Evolutionary conservation across 176 grass and related monocot genomes (phyloP).

Genomic region (Carex parvula): DNA sequence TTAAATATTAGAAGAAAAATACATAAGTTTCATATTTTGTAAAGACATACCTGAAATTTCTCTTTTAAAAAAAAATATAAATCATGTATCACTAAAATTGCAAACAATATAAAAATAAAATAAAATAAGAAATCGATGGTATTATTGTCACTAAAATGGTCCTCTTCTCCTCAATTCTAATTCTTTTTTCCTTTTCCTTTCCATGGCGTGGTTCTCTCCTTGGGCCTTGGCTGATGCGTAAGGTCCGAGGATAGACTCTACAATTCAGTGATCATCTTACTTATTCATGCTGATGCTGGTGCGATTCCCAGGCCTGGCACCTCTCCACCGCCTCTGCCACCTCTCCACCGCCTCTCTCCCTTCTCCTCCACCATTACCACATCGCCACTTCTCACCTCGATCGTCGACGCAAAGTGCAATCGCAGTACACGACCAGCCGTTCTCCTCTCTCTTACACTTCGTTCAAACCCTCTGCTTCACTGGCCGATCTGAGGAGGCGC

Average conservation of each 20-base stretch:
- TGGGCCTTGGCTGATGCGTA: too few relatives aligned
- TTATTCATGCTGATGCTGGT: background rate
- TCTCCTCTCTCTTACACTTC: background rate
- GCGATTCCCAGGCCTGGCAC: background rate
- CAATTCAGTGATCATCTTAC: background rate
- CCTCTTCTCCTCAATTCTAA: too few relatives aligned
- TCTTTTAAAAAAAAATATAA: too few relatives aligned
- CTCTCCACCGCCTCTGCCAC: background rate
- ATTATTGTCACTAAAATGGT: too few relatives aligned
- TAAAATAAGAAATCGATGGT: too few relatives aligned
- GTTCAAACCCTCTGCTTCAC: slow-evolving; percentile 43
- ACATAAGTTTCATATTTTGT: too few relatives aligned
- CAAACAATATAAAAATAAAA: too few relatives aligned
- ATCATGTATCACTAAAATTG: too few relatives aligned
- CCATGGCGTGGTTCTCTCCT: too few relatives aligned
- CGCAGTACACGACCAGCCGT: background rate
- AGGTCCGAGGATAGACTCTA: background rate
- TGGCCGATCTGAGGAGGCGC: slow-evolving; percentile 62
- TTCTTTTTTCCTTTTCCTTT: background rate
- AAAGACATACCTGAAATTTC: too few relatives aligned
- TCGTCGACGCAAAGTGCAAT: background rate
- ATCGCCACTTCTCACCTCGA: background rate
- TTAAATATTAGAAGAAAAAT: too few relatives aligned
- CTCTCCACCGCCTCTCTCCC: background rate
- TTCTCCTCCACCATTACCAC: background rate